These are phyloP conservation scores for Gyrodon lividus DNA, from an alignment of 768 basidiomycete genomes.

Conservation along the genomic window DNA sequence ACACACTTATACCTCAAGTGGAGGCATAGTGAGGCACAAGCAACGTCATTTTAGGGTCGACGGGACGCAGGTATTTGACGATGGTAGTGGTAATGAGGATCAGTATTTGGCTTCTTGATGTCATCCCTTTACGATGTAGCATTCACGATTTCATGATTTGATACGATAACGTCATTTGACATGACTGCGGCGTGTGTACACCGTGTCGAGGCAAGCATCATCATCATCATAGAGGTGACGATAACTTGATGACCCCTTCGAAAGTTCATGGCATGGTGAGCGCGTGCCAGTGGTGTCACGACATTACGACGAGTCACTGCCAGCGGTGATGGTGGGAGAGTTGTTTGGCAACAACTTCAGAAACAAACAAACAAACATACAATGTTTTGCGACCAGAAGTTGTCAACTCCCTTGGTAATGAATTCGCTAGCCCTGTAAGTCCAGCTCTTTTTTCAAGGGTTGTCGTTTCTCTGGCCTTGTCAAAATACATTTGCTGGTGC, in stretches of 20 bases:
- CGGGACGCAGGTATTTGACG: neutral
- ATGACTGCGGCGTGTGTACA: neutral
- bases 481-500: slow-evolving; percentile 11
- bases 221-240: neutral
- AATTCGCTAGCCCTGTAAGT: too few relatives aligned
- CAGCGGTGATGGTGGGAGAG: too few relatives aligned
- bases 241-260: slow-evolving; percentile 1
- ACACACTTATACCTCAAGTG: slow-evolving; percentile 10
- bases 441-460: neutral
- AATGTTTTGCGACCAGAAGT: too few relatives aligned
- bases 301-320: too few relatives aligned
- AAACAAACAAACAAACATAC: slow-evolving; percentile 24
- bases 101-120: slow-evolving; percentile 16
- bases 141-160: slow-evolving; percentile 22
- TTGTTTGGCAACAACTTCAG: slow-evolving; percentile 4
- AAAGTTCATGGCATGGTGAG: slow-evolving; percentile 16
- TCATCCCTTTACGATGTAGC: slow-evolving; percentile 7
- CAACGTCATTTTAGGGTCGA: neutral
- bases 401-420: too few relatives aligned
- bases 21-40: slow-evolving; percentile 7
- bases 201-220: neutral
- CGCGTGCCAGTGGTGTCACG: slow-evolving; percentile 19
- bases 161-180: slow-evolving; percentile 21
- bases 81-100: slow-evolving; percentile 3
- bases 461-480: neutral